Evolutionary conservation across 768 basidiomycete genomes (phyloP).

Genomic region (Termitomyces sp.): DNA sequence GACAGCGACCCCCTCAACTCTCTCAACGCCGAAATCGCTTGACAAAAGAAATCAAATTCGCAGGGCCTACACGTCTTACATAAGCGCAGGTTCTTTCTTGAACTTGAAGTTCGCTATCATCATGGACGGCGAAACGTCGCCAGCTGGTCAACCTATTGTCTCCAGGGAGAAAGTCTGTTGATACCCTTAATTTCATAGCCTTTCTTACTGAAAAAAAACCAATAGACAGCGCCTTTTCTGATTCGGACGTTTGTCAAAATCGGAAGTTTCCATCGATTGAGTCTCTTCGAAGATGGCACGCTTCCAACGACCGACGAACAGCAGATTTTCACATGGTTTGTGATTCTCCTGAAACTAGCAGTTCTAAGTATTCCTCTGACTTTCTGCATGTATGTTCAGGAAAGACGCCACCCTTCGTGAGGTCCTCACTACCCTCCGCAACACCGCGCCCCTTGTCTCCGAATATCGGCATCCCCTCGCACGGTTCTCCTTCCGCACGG

Average conservation of each 20-base stretch:
- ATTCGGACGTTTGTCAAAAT: slow-evolving; percentile 81
- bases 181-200: neutral
- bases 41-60: too few relatives aligned
- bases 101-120: neutral
- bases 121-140: slow-evolving; percentile 9
- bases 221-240: slow-evolving; percentile 77
- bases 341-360: neutral
- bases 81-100: neutral
- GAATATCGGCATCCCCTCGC: slow-evolving; percentile 82
- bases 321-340: slow-evolving; percentile 76
- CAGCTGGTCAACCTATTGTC: slow-evolving; percentile 42
- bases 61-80: neutral
- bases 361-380: neutral
- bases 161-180: slow-evolving; percentile 51
- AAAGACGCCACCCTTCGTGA: slow-evolving; percentile 80
- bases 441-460: slow-evolving; percentile 56
- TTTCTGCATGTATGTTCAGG: slow-evolving; percentile 35
- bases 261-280: slow-evolving; percentile 68
- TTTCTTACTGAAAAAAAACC: neutral
- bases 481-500: slow-evolving; percentile 73
- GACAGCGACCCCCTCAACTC: too few relatives aligned
- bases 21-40: too few relatives aligned
- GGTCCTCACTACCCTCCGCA: slow-evolving; percentile 72
- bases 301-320: slow-evolving; percentile 79
- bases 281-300: slow-evolving; percentile 72